Percentiles rank a stretch among this genome's conserved stretches.
Conservation (phyloP, 177 flowering plant genomes). For the Vitis hybrid region DNA sequence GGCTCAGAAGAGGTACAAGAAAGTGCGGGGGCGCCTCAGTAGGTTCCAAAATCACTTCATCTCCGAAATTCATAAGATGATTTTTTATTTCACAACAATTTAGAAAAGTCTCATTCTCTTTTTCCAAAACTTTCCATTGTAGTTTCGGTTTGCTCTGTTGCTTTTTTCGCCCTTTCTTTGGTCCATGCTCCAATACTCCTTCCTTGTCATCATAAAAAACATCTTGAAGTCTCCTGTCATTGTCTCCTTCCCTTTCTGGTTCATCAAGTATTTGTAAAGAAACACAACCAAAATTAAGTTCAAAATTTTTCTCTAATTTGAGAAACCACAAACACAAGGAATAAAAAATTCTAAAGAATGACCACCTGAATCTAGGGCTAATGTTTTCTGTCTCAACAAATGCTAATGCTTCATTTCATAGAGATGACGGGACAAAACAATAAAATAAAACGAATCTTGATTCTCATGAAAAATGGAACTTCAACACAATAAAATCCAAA, state of each 20-base stretch:
- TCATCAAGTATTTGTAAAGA: neutral
- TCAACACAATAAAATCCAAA: too few relatives aligned
- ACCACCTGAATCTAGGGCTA: neutral
- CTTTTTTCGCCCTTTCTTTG: neutral
- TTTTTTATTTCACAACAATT: neutral
- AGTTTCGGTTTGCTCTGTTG: neutral
- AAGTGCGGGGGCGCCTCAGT: neutral
- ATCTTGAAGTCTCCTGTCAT: neutral
- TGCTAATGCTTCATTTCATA: neutral
- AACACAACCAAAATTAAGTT: neutral
- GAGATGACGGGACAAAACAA: neutral
- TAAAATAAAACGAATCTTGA: neutral
- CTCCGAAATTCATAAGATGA: neutral
- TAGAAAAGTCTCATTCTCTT: neutral
- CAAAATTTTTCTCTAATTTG: neutral
- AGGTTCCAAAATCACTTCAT: neutral
- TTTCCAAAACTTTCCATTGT: slow-evolving; percentile 1
- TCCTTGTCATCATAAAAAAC: neutral
- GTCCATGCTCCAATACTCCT: neutral
- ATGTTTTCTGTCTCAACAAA: neutral
- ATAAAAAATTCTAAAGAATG: neutral
- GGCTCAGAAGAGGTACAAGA: slow-evolving; percentile 3
- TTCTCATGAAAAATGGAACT: neutral
- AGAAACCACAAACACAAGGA: neutral
- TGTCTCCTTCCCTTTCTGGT: neutral